Base-by-base conservation (phyloP, 345 rosid species). In the Clarkia xantiana region DNA sequence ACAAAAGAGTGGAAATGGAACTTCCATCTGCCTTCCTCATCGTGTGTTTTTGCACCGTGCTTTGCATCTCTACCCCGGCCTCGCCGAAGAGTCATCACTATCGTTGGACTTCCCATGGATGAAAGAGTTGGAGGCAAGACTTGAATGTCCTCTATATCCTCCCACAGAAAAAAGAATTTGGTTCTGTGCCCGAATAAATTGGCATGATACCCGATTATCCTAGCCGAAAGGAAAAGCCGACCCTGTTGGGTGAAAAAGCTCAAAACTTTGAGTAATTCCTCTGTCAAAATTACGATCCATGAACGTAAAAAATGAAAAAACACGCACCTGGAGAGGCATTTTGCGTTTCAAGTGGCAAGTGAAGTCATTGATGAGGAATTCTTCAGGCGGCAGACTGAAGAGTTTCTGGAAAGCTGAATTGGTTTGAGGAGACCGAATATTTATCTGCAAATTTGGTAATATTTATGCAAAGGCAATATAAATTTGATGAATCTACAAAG, bases 321-420 rank as follows among this genome's bases (percentile, higher is more conserved):
- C 62, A 15, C 11, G 62, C 65, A 87, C 97, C 97, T 90, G 97
- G 61, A 83, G 68, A 45, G 83, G 89, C 94, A 90, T 83, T 76
- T 64, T 90, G 49, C 97, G 70, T 65, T 72, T 86, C 65, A 90
- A 80, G 76, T 90, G 97, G 71, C 97, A 90, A 39, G 97, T 79
- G 62, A 90, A 90, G 70, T 86, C 94, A 58, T 90, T 86, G 76
- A 90, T 90, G 58, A 90, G 82, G 73, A 90, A 90, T 65, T 90
- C 97, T 75, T 81, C 97, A 16, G 74, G 76, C 40, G 97, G 95
- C 43, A 90, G 91, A 62, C 86, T 76, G 67, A 90, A 86, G 58
- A 90, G 91, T 72, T 86, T 90, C 74, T 90, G 97, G 54, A 90
- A 90, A 29, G 97, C 82, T 41, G 94, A 86, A n/a, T n/a, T n/a